phyloP scores from a whole-genome alignment of 768 basidiomycete species.

The Termitomyces sp. region DNA sequence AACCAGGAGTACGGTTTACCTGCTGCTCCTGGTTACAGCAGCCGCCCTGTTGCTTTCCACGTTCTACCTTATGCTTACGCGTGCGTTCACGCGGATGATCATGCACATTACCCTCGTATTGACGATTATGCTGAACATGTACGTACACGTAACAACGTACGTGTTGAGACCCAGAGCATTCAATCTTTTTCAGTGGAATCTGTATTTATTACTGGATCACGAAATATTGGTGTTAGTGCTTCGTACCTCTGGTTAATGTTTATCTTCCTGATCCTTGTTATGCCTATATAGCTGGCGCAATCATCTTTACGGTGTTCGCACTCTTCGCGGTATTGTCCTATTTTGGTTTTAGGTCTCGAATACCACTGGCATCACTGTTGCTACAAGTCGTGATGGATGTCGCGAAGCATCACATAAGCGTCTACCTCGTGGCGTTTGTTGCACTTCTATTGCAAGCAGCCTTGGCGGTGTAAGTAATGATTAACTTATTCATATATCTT shows the following conservation, averaged over 20 bases:
- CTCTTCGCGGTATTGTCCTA: conserved; percentile 70
- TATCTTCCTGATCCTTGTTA: not conserved
- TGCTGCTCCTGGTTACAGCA: conserved; percentile 70
- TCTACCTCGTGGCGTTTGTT: conserved; percentile 66
- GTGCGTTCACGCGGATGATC: conserved; percentile 65
- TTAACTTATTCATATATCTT: not conserved
- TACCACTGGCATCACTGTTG: conserved; percentile 72
- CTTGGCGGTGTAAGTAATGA: conserved; percentile 51
- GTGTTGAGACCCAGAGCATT: not conserved
- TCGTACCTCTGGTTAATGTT: not conserved
- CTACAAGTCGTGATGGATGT: conserved; percentile 82
- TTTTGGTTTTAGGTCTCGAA: conserved; percentile 64
- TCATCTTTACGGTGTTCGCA: conserved; percentile 80
- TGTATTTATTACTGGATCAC: conserved; percentile 73
- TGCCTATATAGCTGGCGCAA: conserved; percentile 56
- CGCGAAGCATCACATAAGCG: conserved; percentile 60
- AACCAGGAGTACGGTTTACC: conserved; percentile 65
- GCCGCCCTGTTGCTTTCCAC: conserved; percentile 61
- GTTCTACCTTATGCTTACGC: conserved; percentile 62
- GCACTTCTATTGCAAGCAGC: conserved; percentile 70
- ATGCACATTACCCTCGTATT: conserved; percentile 73
- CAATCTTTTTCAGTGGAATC: conserved; percentile 44
- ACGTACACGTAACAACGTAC: conserved; percentile 27
- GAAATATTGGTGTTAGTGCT: conserved; percentile 56
- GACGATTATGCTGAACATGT: conserved; percentile 61